Base-by-base conservation (phyloP, 148 eudicot species). In the Rhododendron kiyosumense region DNA sequence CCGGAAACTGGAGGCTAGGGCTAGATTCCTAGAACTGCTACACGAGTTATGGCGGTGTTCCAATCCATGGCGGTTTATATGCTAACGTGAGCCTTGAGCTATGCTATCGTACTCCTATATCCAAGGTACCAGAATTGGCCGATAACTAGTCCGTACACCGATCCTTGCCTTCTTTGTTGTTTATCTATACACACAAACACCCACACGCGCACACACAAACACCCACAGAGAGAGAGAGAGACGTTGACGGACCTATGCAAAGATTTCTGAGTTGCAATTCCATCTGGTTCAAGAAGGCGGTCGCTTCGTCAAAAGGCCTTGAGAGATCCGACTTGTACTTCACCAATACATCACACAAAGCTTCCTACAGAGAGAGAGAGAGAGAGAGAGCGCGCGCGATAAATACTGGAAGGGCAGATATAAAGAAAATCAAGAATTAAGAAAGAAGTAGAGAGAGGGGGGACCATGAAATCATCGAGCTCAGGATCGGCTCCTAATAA, bases 271-370 rank as follows among this genome's bases (percentile, higher is more conserved):
- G 93, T 80, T 96, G 93, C 15, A 89, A 49, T 85, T 96, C 92
- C 15, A 95, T 93, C 20, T 91, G 90, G 93, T 87, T 91, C 85
- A 96, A 91, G 92, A 96, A 96, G 4, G 86, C 85, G 7, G 93
- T 94, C 7, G 99, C 99, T 91, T 96, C 99, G 36, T 95, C 93
- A 15, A 96, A 96, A n/a, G 97, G 97, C 91, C 91, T 92, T n/a
- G 96, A 86, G 26, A 96, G 91, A 91, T 96, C 99, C 49, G 91
- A 91, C 87, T 95, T 96, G 86, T 92, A 95, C 86, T 95, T 95
- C 86, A 90, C 89, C 92, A 97, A 84, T 83, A 95, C 85, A 59
- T 93, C 95, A 84, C 92, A 94, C 85, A 93, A 97, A 15, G 93
- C 91, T 77, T 94, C 98, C 99, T 97, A 34, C 14, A 32, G 30